Evolutionary conservation across 1,284 basidiomycete species (phyloP).

Genomic region (Cutaneotrichosporon cutaneum): DNA sequence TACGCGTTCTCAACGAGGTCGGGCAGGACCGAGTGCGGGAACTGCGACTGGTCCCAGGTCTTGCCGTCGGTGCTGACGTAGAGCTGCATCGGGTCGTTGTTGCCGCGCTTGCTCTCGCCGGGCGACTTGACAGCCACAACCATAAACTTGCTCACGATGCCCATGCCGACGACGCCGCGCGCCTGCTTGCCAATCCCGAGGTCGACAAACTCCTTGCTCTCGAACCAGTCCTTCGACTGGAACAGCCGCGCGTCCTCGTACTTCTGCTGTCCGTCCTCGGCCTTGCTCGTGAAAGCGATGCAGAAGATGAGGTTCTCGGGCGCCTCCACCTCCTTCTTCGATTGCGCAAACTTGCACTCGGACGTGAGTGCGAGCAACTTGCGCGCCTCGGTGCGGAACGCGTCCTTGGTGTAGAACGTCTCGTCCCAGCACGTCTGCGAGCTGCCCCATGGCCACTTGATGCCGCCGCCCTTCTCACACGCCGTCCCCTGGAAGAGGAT

Average conservation of each 20-base stretch:
- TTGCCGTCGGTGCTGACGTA: conserved; percentile 79
- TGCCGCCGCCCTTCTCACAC: conserved; percentile 61
- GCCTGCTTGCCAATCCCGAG: conserved; percentile 77
- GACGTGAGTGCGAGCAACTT: conserved; percentile 67
- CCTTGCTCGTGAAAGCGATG: conserved; percentile 61
- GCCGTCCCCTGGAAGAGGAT: conserved; percentile 79
- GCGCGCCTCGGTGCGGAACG: conserved; percentile 64
- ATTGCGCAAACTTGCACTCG: conserved; percentile 81
- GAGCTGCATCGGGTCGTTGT: conserved; percentile 58
- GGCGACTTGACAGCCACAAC: conserved; percentile 64
- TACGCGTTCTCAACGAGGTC: conserved; percentile 62
- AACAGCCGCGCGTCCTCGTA: conserved; percentile 70
- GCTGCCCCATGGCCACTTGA: conserved; percentile 58
- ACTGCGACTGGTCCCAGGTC: conserved; percentile 61
- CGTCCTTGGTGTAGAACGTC: conserved; percentile 83
- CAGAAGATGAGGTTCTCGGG: conserved; percentile 76
- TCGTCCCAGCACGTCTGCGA: conserved; percentile 76
- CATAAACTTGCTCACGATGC: conserved; percentile 84
- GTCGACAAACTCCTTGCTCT: conserved; percentile 65
- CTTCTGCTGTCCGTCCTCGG: conserved; percentile 58
- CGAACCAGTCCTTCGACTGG: conserved; percentile 79
- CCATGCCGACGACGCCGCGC: conserved; percentile 79
- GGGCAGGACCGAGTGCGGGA: conserved; percentile 53
- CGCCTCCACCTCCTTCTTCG: conserved; percentile 72
- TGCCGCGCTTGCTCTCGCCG: conserved; percentile 2